Conservation (phyloP, 106 monocot genomes). For the Phalaenopsis equestris region DNA sequence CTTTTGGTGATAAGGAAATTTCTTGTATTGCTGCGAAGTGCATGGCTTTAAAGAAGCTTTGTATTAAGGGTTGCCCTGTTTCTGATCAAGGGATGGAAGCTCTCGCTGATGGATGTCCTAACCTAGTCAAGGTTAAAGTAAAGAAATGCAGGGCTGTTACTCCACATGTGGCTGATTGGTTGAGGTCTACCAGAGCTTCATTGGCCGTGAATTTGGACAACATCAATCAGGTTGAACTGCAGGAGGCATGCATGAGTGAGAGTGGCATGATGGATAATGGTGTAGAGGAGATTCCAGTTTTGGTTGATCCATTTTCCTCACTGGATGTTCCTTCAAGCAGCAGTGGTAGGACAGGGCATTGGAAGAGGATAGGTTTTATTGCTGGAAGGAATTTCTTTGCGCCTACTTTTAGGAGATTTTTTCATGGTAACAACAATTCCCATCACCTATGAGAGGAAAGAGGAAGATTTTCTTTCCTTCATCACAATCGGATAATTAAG, state of each 20-base stretch:
- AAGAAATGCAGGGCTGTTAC: slow-evolving; percentile 78
- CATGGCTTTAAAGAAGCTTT: slow-evolving; percentile 62
- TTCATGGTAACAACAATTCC: slow-evolving; percentile 13
- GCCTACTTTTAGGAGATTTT: slow-evolving; percentile 38
- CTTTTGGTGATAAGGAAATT: slow-evolving; percentile 78
- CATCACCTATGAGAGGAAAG: slow-evolving; percentile 11
- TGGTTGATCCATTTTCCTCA: slow-evolving; percentile 29
- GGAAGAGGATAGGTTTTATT: slow-evolving; percentile 34
- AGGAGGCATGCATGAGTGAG: slow-evolving; percentile 40
- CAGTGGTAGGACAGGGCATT: slow-evolving; percentile 20
- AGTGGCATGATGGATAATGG: slow-evolving; percentile 51
- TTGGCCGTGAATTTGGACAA: slow-evolving; percentile 64
- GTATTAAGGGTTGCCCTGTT: slow-evolving; percentile 74
- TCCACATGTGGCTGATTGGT: slow-evolving; percentile 47
- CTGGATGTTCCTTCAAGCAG: slow-evolving; percentile 42
- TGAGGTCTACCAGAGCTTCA: slow-evolving; percentile 39
- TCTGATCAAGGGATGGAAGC: slow-evolving; percentile 67
- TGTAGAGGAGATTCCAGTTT: slow-evolving; percentile 17
- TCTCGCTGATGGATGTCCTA: slow-evolving; percentile 68
- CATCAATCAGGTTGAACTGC: slow-evolving; percentile 17
- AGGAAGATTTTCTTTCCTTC: slow-evolving; percentile 6
- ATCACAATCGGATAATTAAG: neutral
- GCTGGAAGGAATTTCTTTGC: slow-evolving; percentile 28
- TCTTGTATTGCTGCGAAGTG: slow-evolving; percentile 78
- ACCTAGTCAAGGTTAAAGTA: slow-evolving; percentile 75